phyloP scores from a whole-genome alignment of 2,329 filamentous ascomycete species.

The Colletotrichum trifolii region DNA sequence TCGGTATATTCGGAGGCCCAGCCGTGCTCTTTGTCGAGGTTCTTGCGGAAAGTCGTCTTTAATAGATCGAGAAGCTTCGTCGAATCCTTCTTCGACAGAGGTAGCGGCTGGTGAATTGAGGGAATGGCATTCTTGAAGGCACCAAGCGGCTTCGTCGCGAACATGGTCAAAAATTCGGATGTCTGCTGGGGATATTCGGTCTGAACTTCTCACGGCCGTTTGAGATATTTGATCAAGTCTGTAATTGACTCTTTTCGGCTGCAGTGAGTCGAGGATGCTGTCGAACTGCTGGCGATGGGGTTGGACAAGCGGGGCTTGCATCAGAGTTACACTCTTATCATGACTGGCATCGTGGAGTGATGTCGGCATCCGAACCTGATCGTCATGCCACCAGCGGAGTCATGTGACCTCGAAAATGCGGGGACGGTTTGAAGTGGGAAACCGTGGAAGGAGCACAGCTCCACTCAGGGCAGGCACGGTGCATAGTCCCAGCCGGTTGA shows the following conservation, averaged over 20 bases:
- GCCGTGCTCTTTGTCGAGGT: conserved; percentile 69
- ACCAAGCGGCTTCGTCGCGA: conserved; percentile 49
- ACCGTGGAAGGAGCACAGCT: neutral
- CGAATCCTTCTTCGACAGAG: conserved; percentile 61
- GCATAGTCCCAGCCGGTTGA: neutral
- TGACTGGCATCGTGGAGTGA: conserved; percentile 2
- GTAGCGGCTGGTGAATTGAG: conserved; percentile 62
- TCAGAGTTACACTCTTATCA: conserved; percentile 20
- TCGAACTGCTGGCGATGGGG: neutral
- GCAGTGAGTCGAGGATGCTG: too few species aligned
- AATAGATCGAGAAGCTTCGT: conserved; percentile 66
- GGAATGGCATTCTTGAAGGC: conserved; percentile 55
- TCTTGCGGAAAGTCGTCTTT: conserved; percentile 66
- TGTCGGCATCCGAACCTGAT: conserved; percentile 5
- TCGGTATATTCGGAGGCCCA: conserved; percentile 48
- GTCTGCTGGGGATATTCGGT: too few species aligned
- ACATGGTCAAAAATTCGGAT: conserved; percentile 41
- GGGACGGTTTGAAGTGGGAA: neutral
- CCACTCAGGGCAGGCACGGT: conserved; percentile 6
- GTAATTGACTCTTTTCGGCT: neutral
- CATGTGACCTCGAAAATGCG: conserved; percentile 23
- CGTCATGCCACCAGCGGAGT: conserved; percentile 23
- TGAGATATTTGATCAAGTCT: neutral
- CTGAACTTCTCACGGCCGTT: neutral
- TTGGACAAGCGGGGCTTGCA: neutral